Evolutionary conservation across 2,329 filamentous ascomycete genomes (phyloP).

Genomic region (Xylariales sp.): DNA sequence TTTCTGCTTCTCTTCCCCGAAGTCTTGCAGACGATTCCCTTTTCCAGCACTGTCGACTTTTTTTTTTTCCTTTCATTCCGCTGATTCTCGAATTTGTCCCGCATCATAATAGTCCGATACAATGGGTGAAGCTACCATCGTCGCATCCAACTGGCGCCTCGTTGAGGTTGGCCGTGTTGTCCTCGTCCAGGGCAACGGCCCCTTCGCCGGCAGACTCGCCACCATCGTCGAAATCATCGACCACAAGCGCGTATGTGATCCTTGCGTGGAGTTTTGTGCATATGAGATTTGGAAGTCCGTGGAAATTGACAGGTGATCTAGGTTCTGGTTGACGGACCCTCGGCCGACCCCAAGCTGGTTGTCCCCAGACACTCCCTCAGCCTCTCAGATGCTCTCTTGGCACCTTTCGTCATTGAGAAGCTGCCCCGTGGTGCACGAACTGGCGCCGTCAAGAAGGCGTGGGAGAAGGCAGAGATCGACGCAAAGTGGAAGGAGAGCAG

Average conservation of each 20-base stretch:
- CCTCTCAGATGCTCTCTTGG: slow-evolving; percentile 82
- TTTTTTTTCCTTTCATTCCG: slow-evolving; percentile 13
- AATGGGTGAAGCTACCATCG: slow-evolving; percentile 82
- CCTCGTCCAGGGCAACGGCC: slow-evolving; percentile 76
- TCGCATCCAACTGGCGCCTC: slow-evolving; percentile 84
- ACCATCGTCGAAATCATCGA: slow-evolving; percentile 99
- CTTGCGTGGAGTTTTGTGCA: slow-evolving; percentile 6
- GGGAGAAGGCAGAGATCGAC: slow-evolving; percentile 90
- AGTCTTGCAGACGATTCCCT: not conserved
- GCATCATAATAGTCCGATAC: slow-evolving; percentile 56
- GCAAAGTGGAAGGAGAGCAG: slow-evolving; percentile 86
- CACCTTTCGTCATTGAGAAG: slow-evolving; percentile 80
- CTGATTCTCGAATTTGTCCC: slow-evolving; percentile 8
- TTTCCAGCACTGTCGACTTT: not conserved
- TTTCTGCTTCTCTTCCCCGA: slow-evolving; percentile 8
- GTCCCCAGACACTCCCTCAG: slow-evolving; percentile 84
- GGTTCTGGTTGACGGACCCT: slow-evolving; percentile 95
- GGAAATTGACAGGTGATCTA: slow-evolving; percentile 36
- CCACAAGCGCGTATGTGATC: slow-evolving; percentile 94
- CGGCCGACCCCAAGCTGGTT: slow-evolving; percentile 70
- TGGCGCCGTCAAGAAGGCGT: slow-evolving; percentile 77
- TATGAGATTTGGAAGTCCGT: slow-evolving; percentile 22
- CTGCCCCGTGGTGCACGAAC: slow-evolving; percentile 82
- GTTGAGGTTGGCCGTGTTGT: slow-evolving; percentile 98
- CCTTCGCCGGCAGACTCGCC: slow-evolving; percentile 81